These are phyloP conservation scores for Dentipellis sp. DNA, from an alignment of 768 basidiomycete genomes.

Conservation along the genomic window DNA sequence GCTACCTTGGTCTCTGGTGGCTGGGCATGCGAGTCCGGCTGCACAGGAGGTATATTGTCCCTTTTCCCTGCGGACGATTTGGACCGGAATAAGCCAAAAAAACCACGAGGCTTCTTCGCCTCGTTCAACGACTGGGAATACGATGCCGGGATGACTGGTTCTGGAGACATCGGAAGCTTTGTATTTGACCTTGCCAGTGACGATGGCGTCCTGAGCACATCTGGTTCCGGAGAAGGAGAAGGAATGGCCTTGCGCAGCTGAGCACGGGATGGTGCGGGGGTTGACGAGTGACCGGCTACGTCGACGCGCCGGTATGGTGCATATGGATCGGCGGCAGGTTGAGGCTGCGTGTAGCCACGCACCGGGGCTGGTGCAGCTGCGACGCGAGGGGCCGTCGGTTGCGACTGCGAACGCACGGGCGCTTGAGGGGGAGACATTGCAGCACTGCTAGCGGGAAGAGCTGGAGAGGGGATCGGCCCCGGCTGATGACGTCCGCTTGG, in stretches of 20 bases:
- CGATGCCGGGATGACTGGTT: conserved; percentile 7
- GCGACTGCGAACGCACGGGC: conserved; percentile 8
- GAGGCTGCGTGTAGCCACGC: conserved; percentile 7
- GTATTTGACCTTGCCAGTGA: conserved; percentile 12
- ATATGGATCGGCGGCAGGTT: conserved; percentile 3
- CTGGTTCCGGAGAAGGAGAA: conserved; percentile 13
- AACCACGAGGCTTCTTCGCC: conserved; percentile 13
- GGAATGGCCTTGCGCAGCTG: conserved; percentile 8
- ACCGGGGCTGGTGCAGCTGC: conserved; percentile 9
- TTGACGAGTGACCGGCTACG: conserved; percentile 7
- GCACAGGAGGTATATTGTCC: background rate
- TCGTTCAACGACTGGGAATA: conserved; percentile 13
- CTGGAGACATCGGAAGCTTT: conserved; percentile 9
- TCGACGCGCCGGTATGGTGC: background rate
- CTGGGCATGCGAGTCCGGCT: conserved; percentile 2
- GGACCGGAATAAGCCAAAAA: conserved; percentile 15
- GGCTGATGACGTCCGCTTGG: conserved; percentile 8
- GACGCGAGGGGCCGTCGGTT: conserved; percentile 2
- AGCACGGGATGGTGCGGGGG: background rate
- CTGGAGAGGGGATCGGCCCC: conserved; percentile 4
- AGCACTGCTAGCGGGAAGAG: conserved; percentile 2
- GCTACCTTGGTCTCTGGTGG: conserved; percentile 2
- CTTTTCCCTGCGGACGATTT: conserved; percentile 11
- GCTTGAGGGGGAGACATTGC: background rate
- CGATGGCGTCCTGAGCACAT: conserved; percentile 13